phyloP scores from a whole-genome alignment of 306 rosid species.

The peach (Prunus persica) region Prunus_persica_NCBIv2 NC_034012.1:21954501-21955000 shows the following conservation, averaged over 20 bases:
- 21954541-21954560: too few relatives aligned
- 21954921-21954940: too few relatives aligned
- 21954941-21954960: too few relatives aligned
- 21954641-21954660: not conserved
- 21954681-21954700: not conserved
- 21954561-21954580: too few relatives aligned
- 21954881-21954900: too few relatives aligned
- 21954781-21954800: not conserved
- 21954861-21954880: accelerated
- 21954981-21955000: not conserved
- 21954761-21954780: not conserved
- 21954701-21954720: not conserved
- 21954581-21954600: not conserved
- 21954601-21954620: not conserved
- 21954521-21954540: too few relatives aligned
- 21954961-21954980: too few relatives aligned
- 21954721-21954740: not conserved
- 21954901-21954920: too few relatives aligned
- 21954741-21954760: not conserved
- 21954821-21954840: not conserved
- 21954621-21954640: not conserved
- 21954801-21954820: not conserved
- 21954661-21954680: not conserved
- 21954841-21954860: too few relatives aligned
- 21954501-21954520: too few relatives aligned